These are phyloP conservation scores for Arthrobotrys sinensis DNA, from an alignment of 2,329 filamentous ascomycete species.

Conservation along the genomic window DNA sequence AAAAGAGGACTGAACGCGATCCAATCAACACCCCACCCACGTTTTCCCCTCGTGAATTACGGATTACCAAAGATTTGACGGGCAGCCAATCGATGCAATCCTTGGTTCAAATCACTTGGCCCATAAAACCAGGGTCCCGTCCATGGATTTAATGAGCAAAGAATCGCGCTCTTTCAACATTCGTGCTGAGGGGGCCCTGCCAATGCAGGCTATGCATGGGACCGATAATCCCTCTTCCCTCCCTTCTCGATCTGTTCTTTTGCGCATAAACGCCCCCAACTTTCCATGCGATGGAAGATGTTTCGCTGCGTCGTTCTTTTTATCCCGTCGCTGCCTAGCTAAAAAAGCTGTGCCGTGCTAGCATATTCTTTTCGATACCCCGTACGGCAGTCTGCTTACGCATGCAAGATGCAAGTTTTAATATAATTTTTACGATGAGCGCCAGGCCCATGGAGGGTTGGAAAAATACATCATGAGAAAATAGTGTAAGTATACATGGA, in stretches of 20 bases:
- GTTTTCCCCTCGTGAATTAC: constrained; percentile 41
- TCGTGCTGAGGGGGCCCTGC: constrained; percentile 42
- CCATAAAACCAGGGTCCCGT: background rate
- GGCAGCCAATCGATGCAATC: constrained; percentile 24
- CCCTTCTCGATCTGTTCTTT: background rate
- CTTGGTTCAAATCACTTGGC: constrained; percentile 6
- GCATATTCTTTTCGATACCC: background rate
- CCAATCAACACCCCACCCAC: constrained; percentile 30
- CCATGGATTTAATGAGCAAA: constrained; percentile 11
- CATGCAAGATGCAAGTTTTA: constrained; percentile 26
- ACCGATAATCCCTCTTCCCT: constrained; percentile 25
- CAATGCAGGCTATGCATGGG: constrained; percentile 16
- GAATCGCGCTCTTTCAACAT: constrained; percentile 26
- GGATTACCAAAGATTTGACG: constrained; percentile 18
- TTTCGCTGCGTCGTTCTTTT: background rate
- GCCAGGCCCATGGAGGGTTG: background rate
- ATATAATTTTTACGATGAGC: constrained; percentile 24
- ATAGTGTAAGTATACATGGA: background rate
- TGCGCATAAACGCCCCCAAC: constrained; percentile 18
- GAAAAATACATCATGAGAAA: background rate
- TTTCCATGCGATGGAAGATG: constrained; percentile 2
- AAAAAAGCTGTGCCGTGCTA: background rate
- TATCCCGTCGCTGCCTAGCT: constrained; percentile 27
- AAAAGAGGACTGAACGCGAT: constrained; percentile 13
- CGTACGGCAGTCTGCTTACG: background rate